phyloP scores from a whole-genome alignment of 331 rosid genomes.

The Cydonia oblonga region DNA sequence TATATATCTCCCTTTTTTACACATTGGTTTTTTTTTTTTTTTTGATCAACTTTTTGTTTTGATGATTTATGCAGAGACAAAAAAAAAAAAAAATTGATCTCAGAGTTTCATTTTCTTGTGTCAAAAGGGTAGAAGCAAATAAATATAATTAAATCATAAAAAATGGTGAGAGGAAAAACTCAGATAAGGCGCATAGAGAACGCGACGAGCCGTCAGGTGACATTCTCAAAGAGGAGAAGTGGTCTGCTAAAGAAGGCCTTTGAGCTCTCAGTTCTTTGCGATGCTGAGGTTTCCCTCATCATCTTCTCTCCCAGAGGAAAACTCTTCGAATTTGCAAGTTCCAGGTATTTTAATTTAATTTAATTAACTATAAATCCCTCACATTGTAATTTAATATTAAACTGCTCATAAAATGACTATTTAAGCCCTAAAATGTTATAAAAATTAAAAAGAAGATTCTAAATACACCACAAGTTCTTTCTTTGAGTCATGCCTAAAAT shows the following conservation, averaged over 20 bases:
- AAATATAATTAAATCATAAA: not conserved
- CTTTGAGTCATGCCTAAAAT: too few species aligned
- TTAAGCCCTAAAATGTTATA: too few species aligned
- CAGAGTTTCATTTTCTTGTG: not conserved
- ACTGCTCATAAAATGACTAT: too few species aligned
- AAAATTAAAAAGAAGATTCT: too few species aligned
- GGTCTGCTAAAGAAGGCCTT: conserved; percentile 87
- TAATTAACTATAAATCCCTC: too few species aligned
- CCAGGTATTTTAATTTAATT: conserved; percentile 26
- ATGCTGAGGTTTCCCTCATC: conserved; percentile 74
- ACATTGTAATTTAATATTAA: too few species aligned
- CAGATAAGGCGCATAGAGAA: conserved; percentile 83
- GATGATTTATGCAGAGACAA: not conserved
- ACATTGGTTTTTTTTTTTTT: not conserved
- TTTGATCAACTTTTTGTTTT: not conserved
- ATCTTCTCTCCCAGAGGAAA: conserved; percentile 77
- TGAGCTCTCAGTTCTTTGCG: conserved; percentile 82
- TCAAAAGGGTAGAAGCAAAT: not conserved
- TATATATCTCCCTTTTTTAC: not conserved
- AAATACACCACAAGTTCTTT: too few species aligned
- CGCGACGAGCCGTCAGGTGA: conserved; percentile 83
- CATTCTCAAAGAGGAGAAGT: conserved; percentile 75
- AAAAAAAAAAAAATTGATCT: too few species aligned
- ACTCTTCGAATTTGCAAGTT: conserved; percentile 78
- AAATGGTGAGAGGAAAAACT: conserved; percentile 92